Percentiles rank a stretch among this genome's conserved stretches.
phyloP scores from a whole-genome alignment of 1,139 yeast species.

The Suzukiozyma palmioleophila region DNA sequence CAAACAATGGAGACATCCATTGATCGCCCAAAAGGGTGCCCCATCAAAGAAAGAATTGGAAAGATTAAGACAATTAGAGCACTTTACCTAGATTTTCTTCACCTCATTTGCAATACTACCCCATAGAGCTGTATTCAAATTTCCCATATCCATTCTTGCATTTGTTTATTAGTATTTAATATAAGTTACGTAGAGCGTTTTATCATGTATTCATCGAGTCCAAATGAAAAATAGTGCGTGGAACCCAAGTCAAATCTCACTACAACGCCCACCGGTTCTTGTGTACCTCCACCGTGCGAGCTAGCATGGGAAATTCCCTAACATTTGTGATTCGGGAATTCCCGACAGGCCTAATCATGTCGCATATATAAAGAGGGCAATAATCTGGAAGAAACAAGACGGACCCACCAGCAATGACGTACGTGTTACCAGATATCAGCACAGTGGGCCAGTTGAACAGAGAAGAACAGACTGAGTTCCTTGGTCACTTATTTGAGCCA shows the following conservation, averaged over 20 bases:
- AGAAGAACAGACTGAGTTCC: slow-evolving; percentile 24
- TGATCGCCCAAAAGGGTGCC: slow-evolving; percentile 46
- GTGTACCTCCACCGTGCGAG: too few relatives aligned
- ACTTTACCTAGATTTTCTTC: slow-evolving; percentile 23
- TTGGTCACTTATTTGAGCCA: slow-evolving; percentile 65
- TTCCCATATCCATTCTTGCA: slow-evolving; percentile 2
- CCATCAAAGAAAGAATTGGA: slow-evolving; percentile 39
- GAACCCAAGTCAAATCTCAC: too few relatives aligned
- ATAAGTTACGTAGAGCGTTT: neutral
- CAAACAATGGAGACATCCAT: slow-evolving; percentile 51
- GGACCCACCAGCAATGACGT: neutral
- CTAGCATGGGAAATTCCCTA: too few relatives aligned
- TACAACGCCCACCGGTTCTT: too few relatives aligned
- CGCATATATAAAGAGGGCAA: neutral
- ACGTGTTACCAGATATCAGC: slow-evolving; percentile 19
- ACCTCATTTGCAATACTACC: too few relatives aligned
- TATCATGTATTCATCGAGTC: too few relatives aligned
- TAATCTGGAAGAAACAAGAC: neutral
- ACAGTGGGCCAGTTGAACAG: slow-evolving; percentile 15
- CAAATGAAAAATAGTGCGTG: too few relatives aligned
- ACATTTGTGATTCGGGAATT: neutral
- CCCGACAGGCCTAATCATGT: neutral
- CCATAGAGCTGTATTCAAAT: neutral
- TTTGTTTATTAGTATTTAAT: slow-evolving; percentile 3
- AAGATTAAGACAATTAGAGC: slow-evolving; percentile 44